These are phyloP conservation scores for Akanthomyces uredinophilus DNA, from an alignment of 2,329 filamentous ascomycete species.

Conservation along the genomic window DNA sequence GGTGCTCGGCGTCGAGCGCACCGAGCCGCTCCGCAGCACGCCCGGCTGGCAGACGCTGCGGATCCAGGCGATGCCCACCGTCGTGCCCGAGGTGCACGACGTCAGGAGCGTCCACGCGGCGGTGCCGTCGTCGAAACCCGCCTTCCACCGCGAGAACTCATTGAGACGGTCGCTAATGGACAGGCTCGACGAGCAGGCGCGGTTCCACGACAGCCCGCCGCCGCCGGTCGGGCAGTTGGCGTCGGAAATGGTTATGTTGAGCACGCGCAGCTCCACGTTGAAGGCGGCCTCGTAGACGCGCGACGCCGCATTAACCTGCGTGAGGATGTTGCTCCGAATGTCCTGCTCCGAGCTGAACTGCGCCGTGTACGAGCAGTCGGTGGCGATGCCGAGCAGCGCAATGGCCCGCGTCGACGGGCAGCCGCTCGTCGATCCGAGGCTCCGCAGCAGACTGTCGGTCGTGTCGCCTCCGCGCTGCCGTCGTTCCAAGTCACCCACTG, in stretches of 20 bases:
- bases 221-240: constrained; percentile 59
- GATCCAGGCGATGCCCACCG: constrained; percentile 83
- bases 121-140: constrained; percentile 62
- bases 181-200: constrained; percentile 54
- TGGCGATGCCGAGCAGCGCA: constrained; percentile 83
- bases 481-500: background rate
- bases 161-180: constrained; percentile 70
- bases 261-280: constrained; percentile 80
- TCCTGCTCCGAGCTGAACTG: constrained; percentile 59
- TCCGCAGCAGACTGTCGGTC: constrained; percentile 7
- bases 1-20: constrained; percentile 47
- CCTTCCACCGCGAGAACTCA: constrained; percentile 77
- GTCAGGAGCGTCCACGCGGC: constrained; percentile 82
- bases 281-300: constrained; percentile 78
- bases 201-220: constrained; percentile 66
- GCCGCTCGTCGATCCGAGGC: constrained; percentile 67
- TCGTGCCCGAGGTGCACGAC: constrained; percentile 67
- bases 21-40: constrained; percentile 28
- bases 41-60: constrained; percentile 66
- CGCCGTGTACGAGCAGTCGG: constrained; percentile 76
- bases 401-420: constrained; percentile 78
- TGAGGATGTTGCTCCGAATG: constrained; percentile 66
- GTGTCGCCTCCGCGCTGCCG: constrained; percentile 8
- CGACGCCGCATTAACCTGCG: constrained; percentile 78
- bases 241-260: constrained; percentile 70